These are phyloP conservation scores for Balansia obtecta DNA, from an alignment of 2,329 filamentous ascomycete species.

Conservation along the genomic window DNA sequence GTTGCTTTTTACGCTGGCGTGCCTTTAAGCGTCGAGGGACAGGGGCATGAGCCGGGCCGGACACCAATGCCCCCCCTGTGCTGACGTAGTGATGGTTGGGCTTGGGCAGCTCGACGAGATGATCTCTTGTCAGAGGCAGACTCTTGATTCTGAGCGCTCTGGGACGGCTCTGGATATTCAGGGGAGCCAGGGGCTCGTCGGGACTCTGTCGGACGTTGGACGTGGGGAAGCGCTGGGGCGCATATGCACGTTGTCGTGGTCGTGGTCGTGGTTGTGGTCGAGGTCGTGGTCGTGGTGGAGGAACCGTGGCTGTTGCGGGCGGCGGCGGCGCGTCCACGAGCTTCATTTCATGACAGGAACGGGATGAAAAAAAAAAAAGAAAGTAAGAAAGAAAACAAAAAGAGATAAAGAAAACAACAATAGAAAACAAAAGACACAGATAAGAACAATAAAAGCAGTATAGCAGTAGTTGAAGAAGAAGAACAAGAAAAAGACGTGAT, in stretches of 20 bases:
- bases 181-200: not conserved
- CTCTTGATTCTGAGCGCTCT: conserved; percentile 1
- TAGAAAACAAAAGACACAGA: too few species aligned
- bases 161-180: not conserved
- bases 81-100: conserved; percentile 7
- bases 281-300: conserved; percentile 1
- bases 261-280: not conserved
- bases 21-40: not conserved
- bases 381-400: too few species aligned
- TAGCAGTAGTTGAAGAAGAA: too few species aligned
- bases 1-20: not conserved
- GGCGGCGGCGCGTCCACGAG: conserved; percentile 4
- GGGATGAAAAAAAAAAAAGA: too few species aligned
- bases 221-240: conserved; percentile 6
- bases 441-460: too few species aligned
- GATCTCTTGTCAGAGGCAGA: conserved; percentile 4
- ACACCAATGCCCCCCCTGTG: conserved; percentile 3
- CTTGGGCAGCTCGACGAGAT: conserved; percentile 8
- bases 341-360: conserved; percentile 9
- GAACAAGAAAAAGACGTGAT: too few species aligned
- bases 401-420: too few species aligned
- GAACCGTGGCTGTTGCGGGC: not conserved
- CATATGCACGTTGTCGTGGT: conserved; percentile 1
- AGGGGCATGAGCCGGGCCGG: conserved; percentile 4
- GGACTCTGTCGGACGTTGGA: conserved; percentile 9